These are phyloP conservation scores for Fusarium humuli DNA, from an alignment of 2,329 filamentous ascomycete genomes.

Conservation along the genomic window DNA sequence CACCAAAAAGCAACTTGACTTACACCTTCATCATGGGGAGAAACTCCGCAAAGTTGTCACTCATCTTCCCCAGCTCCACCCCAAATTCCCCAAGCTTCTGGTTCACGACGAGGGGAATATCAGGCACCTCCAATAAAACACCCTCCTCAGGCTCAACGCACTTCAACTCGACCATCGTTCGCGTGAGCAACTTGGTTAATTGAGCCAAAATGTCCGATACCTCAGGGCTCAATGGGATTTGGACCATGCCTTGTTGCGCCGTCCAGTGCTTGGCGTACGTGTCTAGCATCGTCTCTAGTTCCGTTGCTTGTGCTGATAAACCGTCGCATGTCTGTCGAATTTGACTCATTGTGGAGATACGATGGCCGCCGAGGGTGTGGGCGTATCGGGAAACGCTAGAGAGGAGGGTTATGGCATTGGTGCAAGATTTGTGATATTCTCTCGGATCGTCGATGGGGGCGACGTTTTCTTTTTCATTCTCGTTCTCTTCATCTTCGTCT, in stretches of 20 bases:
- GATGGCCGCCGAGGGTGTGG: conserved; percentile 9
- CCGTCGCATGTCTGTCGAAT: conserved; percentile 26
- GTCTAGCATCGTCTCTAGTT: conserved; percentile 33
- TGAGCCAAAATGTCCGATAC: conserved; percentile 28
- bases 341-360: conserved; percentile 31
- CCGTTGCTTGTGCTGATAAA: conserved; percentile 19
- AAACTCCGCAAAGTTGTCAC: conserved; percentile 12
- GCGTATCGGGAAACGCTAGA: conserved; percentile 1
- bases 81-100: conserved; percentile 3
- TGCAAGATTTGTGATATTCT: conserved; percentile 24
- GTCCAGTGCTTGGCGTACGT: conserved; percentile 32
- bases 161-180: neutral
- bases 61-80: conserved; percentile 16
- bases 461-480: neutral
- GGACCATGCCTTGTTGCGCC: conserved; percentile 1
- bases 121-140: neutral
- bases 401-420: neutral
- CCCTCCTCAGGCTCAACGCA: neutral
- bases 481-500: neutral
- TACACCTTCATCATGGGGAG: conserved; percentile 41
- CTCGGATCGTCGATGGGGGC: neutral
- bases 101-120: conserved; percentile 30
- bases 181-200: conserved; percentile 3
- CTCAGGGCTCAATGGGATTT: conserved; percentile 31
- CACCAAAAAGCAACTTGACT: neutral